phyloP scores from a whole-genome alignment of 352 stramenopile species.

The Pythium aphanidermatum region DNA sequence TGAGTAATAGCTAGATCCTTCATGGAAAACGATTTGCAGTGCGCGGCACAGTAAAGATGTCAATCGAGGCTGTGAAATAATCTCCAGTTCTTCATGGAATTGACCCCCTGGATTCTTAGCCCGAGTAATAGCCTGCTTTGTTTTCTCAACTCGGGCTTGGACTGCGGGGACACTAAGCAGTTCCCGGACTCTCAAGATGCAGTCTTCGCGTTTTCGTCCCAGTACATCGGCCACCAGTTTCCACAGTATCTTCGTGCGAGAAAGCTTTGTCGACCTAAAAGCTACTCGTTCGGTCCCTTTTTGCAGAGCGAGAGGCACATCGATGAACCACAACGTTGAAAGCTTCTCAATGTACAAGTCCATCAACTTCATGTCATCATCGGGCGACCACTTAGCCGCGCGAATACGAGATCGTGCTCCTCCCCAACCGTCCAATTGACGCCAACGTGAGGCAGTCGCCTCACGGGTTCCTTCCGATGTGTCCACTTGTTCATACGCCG shows the following conservation, averaged over 20 bases:
- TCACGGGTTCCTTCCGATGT: background rate
- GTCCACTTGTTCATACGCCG: slow-evolving; percentile 8
- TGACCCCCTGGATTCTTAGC: slow-evolving; percentile 64
- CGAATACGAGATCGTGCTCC: slow-evolving; percentile 44
- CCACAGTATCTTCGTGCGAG: slow-evolving; percentile 64
- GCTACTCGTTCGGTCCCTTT: slow-evolving; percentile 51
- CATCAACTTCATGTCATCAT: slow-evolving; percentile 61
- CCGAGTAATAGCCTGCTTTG: slow-evolving; percentile 48
- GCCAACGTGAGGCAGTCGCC: slow-evolving; percentile 5
- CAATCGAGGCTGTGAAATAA: slow-evolving; percentile 54
- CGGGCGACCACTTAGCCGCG: slow-evolving; percentile 52
- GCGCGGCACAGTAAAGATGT: slow-evolving; percentile 58
- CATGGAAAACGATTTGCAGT: slow-evolving; percentile 78
- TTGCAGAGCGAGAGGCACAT: slow-evolving; percentile 66
- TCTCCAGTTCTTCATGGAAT: slow-evolving; percentile 64
- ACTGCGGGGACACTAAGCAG: slow-evolving; percentile 53
- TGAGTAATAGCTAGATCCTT: slow-evolving; percentile 63
- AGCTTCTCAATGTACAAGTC: slow-evolving; percentile 71
- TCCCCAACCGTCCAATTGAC: slow-evolving; percentile 14
- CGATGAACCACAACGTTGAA: slow-evolving; percentile 71
- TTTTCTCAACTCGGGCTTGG: slow-evolving; percentile 50
- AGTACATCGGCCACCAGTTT: slow-evolving; percentile 53
- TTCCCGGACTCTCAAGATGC: slow-evolving; percentile 63
- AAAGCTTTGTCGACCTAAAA: slow-evolving; percentile 52
- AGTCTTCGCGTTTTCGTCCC: slow-evolving; percentile 58